Conservation (phyloP, 345 rosid genomes). For the Linum lewisii region DNA sequence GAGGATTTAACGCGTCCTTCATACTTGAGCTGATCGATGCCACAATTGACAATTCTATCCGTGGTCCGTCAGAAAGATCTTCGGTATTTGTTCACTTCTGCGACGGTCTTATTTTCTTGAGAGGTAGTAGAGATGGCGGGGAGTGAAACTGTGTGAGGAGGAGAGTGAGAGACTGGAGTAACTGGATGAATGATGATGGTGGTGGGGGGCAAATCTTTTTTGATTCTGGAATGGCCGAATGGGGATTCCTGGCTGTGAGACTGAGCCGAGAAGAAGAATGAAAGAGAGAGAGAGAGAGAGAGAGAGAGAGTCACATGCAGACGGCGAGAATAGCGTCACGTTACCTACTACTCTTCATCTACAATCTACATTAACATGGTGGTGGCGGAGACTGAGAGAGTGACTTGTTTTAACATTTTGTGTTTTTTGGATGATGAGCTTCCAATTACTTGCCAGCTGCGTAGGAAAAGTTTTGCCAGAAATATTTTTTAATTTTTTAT, state of each 20-base stretch:
- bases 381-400: neutral
- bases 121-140: neutral
- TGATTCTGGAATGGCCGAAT: no score
- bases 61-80: neutral
- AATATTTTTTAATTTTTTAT: no score
- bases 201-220: no score
- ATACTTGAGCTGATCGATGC: neutral
- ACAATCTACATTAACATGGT: neutral
- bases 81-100: no score
- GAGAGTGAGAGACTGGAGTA: neutral
- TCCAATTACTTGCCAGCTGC: no score
- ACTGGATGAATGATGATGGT: no score
- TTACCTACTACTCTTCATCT: neutral
- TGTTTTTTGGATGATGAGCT: no score
- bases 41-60: neutral
- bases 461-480: no score
- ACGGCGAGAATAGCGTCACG: conserved; percentile 4
- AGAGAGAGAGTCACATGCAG: neutral
- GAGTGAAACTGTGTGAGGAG: neutral
- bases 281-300: no score
- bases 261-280: no score
- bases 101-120: neutral
- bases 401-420: neutral
- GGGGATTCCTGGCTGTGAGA: no score
- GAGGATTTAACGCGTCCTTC: conserved; percentile 7